phyloP scores from a whole-genome alignment of 257 asterid species.

The Nemophila menziesii region DNA sequence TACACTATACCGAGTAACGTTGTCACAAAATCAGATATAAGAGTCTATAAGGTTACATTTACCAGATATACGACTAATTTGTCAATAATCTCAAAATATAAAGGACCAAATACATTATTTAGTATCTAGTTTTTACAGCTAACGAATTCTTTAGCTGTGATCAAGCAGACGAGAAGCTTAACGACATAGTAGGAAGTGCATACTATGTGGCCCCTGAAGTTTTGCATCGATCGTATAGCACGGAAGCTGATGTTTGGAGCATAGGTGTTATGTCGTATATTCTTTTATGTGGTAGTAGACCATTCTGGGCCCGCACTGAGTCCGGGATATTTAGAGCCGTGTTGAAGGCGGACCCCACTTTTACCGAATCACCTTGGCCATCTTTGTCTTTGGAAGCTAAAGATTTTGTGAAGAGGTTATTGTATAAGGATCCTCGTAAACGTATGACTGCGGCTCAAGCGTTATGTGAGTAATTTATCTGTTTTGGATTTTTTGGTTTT shows the following conservation, averaged over 20 bases:
- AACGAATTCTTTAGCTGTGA: conserved; percentile 9
- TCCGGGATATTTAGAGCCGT: conserved; percentile 54
- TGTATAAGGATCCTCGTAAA: conserved; percentile 43
- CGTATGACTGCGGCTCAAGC: conserved; percentile 70
- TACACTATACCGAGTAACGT: no score
- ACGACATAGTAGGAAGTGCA: conserved; percentile 60
- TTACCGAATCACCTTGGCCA: conserved; percentile 54
- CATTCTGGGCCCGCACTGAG: conserved; percentile 67
- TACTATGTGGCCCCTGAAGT: conserved; percentile 46
- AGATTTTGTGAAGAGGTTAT: conserved; percentile 43
- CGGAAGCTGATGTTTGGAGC: conserved; percentile 49
- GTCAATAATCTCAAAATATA: no score
- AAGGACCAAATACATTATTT: no score
- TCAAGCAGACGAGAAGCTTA: conserved; percentile 52
- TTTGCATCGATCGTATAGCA: conserved; percentile 30
- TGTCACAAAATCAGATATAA: no score
- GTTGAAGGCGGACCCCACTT: conserved; percentile 42
- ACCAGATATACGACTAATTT: no score
- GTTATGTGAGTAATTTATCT: conserved; percentile 31
- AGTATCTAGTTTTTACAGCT: no score
- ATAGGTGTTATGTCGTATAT: conserved; percentile 40
- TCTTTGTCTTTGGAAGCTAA: conserved; percentile 35
- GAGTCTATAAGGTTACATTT: no score
- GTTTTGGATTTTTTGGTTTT: conserved; percentile 2
- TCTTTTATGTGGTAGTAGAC: conserved; percentile 59